Base-by-base conservation (phyloP, 768 basidiomycete genomes). In the Mycena alexandri region DNA sequence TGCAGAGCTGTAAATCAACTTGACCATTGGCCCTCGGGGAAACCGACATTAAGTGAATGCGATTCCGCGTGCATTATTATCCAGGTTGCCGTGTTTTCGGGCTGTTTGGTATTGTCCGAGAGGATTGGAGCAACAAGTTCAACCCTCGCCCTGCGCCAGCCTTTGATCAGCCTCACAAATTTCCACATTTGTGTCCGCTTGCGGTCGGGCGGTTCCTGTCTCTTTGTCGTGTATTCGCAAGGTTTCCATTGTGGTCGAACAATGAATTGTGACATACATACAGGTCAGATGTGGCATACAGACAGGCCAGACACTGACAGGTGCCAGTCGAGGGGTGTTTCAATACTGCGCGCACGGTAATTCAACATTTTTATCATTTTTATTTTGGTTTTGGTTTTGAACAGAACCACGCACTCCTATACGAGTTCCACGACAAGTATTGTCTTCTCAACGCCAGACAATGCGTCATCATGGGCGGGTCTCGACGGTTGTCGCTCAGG, bases 191-290 rank as follows among this genome's bases (percentile, higher is more conserved):
- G 46, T 48, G 46, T 59, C 57, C 57, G 57, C 57, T 59, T 47
- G 44, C 46, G 57, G 44, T 47, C 57, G 57, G 57, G 46, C 46
- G 46, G 36, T 48, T 59, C 57, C 57, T 59, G 57, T 59, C 46
- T 29, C 46, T 59, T 59, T 59, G 34, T 48, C 57, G 57, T 59
- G 57, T 59, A 59, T 59, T 59, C 57, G 46, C 57, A 59, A 59
- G 57, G 57, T 59, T 59, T 59, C 57, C 57, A 44, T 59, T 58
- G 44, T 58, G 25, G 56, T 42, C 56, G 56, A 58, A 33, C 43
- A 58, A 58, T 47, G 56, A 58, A 47, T 58, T 58, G 56, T 46
- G 56, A 46, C 56, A 58, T 47, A 58, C 43, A 46, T 43, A 58
- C 56, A 58, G 51, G 51, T 53, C 51, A 29, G 51, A 34, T 13